phyloP scores from a whole-genome alignment of 2,329 filamentous ascomycete species.

The Colletotrichum tropicale region DNA sequence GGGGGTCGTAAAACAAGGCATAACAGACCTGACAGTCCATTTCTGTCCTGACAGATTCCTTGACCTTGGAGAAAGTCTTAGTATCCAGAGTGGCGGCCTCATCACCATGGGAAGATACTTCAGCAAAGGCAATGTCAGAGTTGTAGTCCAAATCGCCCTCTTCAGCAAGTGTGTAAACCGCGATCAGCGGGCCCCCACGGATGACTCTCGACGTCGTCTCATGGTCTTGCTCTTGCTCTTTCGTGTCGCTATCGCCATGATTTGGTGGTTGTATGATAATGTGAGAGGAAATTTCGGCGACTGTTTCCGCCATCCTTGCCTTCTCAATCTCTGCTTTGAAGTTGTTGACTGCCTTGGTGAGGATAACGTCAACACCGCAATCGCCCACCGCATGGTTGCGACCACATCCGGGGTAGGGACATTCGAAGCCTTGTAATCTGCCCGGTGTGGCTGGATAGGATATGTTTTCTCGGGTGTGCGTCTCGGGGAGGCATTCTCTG shows the following conservation, averaged over 20 bases:
- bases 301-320: conserved; percentile 36
- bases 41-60: conserved; percentile 68
- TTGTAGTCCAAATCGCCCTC: conserved; percentile 63
- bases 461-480: conserved; percentile 70
- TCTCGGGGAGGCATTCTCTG: conserved; percentile 72
- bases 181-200: conserved; percentile 63
- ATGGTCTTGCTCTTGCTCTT: conserved; percentile 44
- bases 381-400: conserved; percentile 78
- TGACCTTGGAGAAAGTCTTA: conserved; percentile 56
- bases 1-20: conserved; percentile 77
- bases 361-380: conserved; percentile 76
- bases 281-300: conserved; percentile 41
- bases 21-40: conserved; percentile 92
- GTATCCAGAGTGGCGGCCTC: conserved; percentile 30
- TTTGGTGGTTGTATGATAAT: conserved; percentile 27
- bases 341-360: conserved; percentile 72
- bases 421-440: conserved; percentile 73
- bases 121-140: conserved; percentile 57
- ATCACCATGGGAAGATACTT: conserved; percentile 26
- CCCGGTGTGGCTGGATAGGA: conserved; percentile 76
- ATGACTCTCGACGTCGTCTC: conserved; percentile 39
- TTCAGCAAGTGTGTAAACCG: conserved; percentile 70
- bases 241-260: conserved; percentile 27
- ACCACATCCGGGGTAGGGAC: conserved; percentile 70
- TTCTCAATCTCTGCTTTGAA: conserved; percentile 58